Conservation (phyloP, 768 basidiomycete genomes). For the Russula griseocarnosa region DNA sequence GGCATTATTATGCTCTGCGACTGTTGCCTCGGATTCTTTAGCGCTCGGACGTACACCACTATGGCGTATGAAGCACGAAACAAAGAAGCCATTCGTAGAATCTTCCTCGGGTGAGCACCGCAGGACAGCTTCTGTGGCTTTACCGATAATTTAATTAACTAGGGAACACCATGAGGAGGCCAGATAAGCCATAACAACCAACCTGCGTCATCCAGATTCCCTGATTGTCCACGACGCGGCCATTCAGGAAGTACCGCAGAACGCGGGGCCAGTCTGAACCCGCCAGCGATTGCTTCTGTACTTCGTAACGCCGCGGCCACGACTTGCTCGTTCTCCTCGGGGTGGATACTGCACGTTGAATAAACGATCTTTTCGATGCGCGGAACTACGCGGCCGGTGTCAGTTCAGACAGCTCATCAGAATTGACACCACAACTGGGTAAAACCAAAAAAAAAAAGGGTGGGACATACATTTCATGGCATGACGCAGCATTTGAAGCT, state of each 20-base stretch:
- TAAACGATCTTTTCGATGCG: conserved; percentile 80
- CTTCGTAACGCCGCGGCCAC: conserved; percentile 69
- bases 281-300: conserved; percentile 55
- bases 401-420: background rate
- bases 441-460: background rate
- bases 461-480: conserved; percentile 81
- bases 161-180: background rate
- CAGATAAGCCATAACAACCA: background rate
- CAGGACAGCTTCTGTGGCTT: conserved; percentile 51
- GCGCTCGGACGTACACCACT: background rate
- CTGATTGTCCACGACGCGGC: conserved; percentile 71
- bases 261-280: conserved; percentile 66
- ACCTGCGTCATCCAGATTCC: conserved; percentile 47
- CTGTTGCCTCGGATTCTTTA: background rate
- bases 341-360: conserved; percentile 95
- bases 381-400: conserved; percentile 51
- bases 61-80: conserved; percentile 76
- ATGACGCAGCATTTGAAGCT: conserved; percentile 86
- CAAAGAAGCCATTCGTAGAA: conserved; percentile 95
- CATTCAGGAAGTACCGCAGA: conserved; percentile 73
- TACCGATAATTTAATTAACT: background rate
- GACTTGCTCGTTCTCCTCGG: conserved; percentile 90
- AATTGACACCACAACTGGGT: background rate
- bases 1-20: background rate
- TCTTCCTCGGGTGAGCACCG: conserved; percentile 81